These are phyloP conservation scores for Polytrichum commune DNA, from an alignment of 225 moss, liverwort and hornwort species.

Conservation along the genomic window DNA sequence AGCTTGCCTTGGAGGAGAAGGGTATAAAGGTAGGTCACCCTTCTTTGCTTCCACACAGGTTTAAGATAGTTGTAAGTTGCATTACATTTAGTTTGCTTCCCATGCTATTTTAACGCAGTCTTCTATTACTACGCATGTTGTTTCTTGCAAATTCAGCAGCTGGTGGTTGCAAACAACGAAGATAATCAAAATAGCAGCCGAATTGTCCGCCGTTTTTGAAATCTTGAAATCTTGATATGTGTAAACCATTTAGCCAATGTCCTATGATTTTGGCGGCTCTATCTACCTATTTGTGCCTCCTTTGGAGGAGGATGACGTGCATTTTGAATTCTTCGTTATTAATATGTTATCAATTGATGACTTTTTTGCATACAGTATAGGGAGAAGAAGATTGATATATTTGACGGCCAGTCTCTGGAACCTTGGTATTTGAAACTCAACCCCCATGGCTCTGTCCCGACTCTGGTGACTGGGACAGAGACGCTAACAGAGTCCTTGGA, in stretches of 20 bases:
- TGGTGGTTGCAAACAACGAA: too few relatives aligned
- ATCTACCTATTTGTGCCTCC: too few relatives aligned
- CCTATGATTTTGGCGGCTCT: too few relatives aligned
- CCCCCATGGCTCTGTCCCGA: constrained; percentile 43
- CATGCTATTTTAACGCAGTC: neutral
- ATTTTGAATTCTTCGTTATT: too few relatives aligned
- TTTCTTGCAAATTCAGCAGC: too few relatives aligned
- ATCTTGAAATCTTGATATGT: too few relatives aligned
- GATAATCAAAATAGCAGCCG: too few relatives aligned
- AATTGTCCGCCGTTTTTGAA: too few relatives aligned
- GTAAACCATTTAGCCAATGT: too few relatives aligned
- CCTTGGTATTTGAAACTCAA: constrained; percentile 80
- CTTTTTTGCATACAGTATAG: constrained; percentile 38
- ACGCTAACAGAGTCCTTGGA: constrained; percentile 59
- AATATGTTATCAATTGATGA: too few relatives aligned
- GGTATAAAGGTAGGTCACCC: constrained; percentile 40
- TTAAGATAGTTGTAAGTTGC: neutral
- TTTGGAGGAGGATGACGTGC: too few relatives aligned
- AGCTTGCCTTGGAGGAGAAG: constrained; percentile 79
- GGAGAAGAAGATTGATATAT: constrained; percentile 75
- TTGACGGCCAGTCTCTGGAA: constrained; percentile 65
- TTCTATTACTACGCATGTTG: neutral
- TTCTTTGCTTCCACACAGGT: neutral
- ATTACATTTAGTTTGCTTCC: neutral
- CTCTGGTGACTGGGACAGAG: constrained; percentile 50